Base-by-base conservation (phyloP, 495 filamentous ascomycete genomes). In the Bathelium albidoporum region DNA sequence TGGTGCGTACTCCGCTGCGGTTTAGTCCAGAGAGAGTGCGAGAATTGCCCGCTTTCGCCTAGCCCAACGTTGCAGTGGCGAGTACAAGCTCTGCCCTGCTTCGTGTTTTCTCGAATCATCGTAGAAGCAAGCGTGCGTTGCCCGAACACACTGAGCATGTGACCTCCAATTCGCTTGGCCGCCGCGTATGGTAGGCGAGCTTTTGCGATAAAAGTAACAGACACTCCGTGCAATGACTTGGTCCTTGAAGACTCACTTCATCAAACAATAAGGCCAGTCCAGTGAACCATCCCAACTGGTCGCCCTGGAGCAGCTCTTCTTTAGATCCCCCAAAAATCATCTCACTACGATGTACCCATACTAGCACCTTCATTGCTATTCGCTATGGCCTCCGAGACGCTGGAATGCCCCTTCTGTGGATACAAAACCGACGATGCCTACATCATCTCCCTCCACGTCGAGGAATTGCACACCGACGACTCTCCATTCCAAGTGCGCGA, bases 391-490 rank as follows among this genome's bases (percentile, higher is more conserved):
- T 29, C 49, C 49, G 49, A 55, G 49, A 5, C 5, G 24, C 82
- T 83, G 0, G 78, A 84, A 52, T 87, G 85, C 66, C 73, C 76
- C 2, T 85, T 84, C 64, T 73, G 75, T 29, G 80, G 82, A 62
- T 52, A 64, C 28, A 34, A 22, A 2, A 64, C 61, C 58, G 24
- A 59, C 11, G 81, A 84, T 63, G 63, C 71, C 18, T 75, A 79
- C 52, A 75, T 79, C 53, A 73, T 87, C 45, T 64, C 73, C 24
- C 72, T 84, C 69, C 85, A 88, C 68, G 76, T 88, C 66, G 85
- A 88, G 65, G 75, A 78, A 34, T 59, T 74, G 2, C 85, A 88
- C 69, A 69, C 78, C 7, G 76, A 73, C 16, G 80, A 78, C 53
- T 82, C 82, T 7, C 81, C 83, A n/a, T 86, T 84, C 69, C 69